Evolutionary conservation across 108 stramenopile genomes (phyloP).

Genomic region (Poteriospumella lacustris): DNA sequence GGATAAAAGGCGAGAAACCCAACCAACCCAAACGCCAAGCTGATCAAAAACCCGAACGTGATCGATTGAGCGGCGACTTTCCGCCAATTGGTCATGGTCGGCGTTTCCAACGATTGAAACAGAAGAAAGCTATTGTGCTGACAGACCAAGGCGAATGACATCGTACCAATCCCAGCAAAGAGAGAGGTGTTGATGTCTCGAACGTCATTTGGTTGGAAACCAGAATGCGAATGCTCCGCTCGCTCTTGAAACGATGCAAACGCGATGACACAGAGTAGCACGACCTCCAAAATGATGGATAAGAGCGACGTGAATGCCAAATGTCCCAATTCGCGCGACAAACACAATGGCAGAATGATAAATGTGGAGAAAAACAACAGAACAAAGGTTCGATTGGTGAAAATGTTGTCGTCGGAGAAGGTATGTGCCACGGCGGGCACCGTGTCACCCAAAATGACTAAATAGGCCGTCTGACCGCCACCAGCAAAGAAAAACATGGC

Average conservation of each 20-base stretch:
- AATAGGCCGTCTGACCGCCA: slow-evolving; percentile 53
- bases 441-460: slow-evolving; percentile 47
- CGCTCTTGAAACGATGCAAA: slow-evolving; percentile 6
- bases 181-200: slow-evolving; percentile 18
- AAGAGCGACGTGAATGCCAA: slow-evolving; percentile 39
- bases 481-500: slow-evolving; percentile 43
- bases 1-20: slow-evolving; percentile 18
- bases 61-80: not conserved
- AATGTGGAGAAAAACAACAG: slow-evolving; percentile 21
- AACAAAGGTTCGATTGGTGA: not conserved
- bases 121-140: slow-evolving; percentile 51
- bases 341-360: slow-evolving; percentile 40
- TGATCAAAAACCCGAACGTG: not conserved
- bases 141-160: slow-evolving; percentile 57
- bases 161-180: slow-evolving; percentile 49
- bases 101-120: slow-evolving; percentile 40
- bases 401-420: not conserved
- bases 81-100: slow-evolving; percentile 35
- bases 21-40: slow-evolving; percentile 19
- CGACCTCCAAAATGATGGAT: slow-evolving; percentile 34
- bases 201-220: slow-evolving; percentile 21
- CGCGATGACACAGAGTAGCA: slow-evolving; percentile 21
- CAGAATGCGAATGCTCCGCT: slow-evolving; percentile 1
- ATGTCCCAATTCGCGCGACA: slow-evolving; percentile 30
- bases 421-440: not conserved